Evolutionary conservation across 2,329 filamentous ascomycete genomes (phyloP), one percentile per base, ranked within the genome.

Genomic region (Didymella lethalis): DNA sequence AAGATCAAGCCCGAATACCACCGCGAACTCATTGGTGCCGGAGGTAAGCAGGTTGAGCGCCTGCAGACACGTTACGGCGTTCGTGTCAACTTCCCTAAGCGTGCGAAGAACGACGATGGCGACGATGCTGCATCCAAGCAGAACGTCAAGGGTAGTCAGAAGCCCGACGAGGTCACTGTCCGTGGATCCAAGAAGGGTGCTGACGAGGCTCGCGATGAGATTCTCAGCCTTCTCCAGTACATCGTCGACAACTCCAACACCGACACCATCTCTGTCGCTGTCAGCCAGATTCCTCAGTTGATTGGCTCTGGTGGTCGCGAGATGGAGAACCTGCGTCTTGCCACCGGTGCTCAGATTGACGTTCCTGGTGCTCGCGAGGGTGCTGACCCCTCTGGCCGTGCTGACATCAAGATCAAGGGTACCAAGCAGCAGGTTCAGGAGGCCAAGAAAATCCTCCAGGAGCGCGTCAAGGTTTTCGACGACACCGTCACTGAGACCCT

Each of bases 1-100:
- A 96, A 96, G 83, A 90, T 99, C 67, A 92, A 96, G 57, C 90
- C 94, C 54, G 92, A 97, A 80, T 98, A 90, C 79, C 95, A 99
- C 79, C 87, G 92, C 60, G 93, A 97, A 75, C 84, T 99, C 54
- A 99, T 99, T 69, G 95, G 95, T 48, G 86, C 91, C 20, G 89
- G 91, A 70, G 95, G 95, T 59, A 87, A 84, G 72, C 91, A 96
- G 75, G 94, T 99, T 73, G 95, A 95, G 80, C 90, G 91, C 66
- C 86, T 99, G 25, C 93, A 99, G 79, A 92, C 89, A 55, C 90
- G 93, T 46, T 97, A 99, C 83, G 90, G 90, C 74, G 95, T 99
- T 41, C 88, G 93, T 63, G 95, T 99, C 69, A 94, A 97, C 80
- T 99, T 99, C 83, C 95, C 95, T 40, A 91, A 93, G 74, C 82